Base-by-base conservation (phyloP, 2,329 filamentous ascomycete genomes). In the Allantophomopsis lycopodina region DNA sequence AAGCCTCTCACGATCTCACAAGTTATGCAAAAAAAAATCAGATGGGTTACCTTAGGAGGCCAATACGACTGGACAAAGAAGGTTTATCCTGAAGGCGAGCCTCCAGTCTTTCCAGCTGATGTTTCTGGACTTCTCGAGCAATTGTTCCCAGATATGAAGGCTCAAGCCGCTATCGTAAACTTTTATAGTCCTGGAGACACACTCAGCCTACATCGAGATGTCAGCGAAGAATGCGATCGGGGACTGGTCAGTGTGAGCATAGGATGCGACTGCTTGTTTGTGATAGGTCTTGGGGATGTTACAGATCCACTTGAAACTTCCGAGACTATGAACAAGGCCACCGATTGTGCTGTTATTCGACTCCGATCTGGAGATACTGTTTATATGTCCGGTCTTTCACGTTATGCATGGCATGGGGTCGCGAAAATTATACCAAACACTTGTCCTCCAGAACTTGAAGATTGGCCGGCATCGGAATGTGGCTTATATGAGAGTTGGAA, bases 21-120 rank as follows among this genome's bases (percentile, higher is more conserved):
- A 52, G 74, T 89, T 21, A 66, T 96, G 34, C 73, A 79, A 42
- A 82, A 79, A 46, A 88, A 84, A 45, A 71, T 96, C 17, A 85
- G 89, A 49, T 98, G 91, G 91, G 74, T 93, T 33, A 96, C 89
- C 0, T 72, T 98, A 2, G 91, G 91, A 37, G 89, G 87, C 0
- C 91, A 96, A 58, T 96, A 96, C 58, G 84, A 96, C 62, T 96
- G 89, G 91, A 93, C 87, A 0, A 73, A 76, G 41, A 88, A 94
- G 48, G 63, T 74, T 11, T 96, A 96, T 54, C 87, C 88, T 0
- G 57, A 65, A 8, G 67, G 70, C n/a, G 44, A 57, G 3, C 79
- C 83, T 1, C 85, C 85, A 0, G 52, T 62, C 0, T 95, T 95
- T 50, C 88, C 89, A 0, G 32, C 56, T 1, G 86, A 94, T 53